Evolutionary conservation across 2,329 filamentous ascomycete genomes (phyloP).

Genomic region (Trichoderma sp.): DNA sequence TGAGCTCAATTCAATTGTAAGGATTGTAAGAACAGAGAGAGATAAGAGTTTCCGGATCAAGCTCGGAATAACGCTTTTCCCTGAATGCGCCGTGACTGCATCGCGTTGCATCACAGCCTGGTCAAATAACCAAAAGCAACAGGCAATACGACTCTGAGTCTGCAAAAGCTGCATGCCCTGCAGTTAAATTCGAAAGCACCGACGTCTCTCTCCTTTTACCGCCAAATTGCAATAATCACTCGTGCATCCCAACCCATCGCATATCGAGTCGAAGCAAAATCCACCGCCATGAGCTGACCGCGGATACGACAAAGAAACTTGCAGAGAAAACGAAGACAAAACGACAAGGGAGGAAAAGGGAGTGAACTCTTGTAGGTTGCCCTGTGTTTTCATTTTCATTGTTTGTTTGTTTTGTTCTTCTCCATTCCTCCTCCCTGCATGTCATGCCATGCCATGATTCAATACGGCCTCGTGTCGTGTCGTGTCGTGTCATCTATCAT

Average conservation of each 20-base stretch:
- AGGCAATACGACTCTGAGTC: neutral
- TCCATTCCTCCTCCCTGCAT: neutral
- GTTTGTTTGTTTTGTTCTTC: neutral
- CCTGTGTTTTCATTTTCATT: neutral
- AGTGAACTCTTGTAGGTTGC: neutral
- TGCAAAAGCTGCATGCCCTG: neutral
- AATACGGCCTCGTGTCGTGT: neutral
- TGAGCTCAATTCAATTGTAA: neutral
- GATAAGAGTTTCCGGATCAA: neutral
- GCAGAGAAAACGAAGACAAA: neutral
- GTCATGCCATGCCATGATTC: neutral
- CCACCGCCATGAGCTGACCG: neutral
- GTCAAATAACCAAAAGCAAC: neutral
- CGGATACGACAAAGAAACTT: neutral
- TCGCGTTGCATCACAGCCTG: neutral
- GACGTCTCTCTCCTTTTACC: neutral
- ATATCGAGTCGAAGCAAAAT: neutral
- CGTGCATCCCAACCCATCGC: neutral
- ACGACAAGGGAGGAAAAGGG: neutral
- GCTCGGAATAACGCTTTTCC: constrained; percentile 1
- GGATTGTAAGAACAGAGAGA: neutral
- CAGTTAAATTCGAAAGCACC: neutral
- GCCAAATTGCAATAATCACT: neutral
- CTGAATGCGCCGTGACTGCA: neutral
- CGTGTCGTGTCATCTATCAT: neutral